Evolutionary conservation across 192 early-diverging fungal genomes (phyloP).

Genomic region (Umbelopsis sp.): DNA sequence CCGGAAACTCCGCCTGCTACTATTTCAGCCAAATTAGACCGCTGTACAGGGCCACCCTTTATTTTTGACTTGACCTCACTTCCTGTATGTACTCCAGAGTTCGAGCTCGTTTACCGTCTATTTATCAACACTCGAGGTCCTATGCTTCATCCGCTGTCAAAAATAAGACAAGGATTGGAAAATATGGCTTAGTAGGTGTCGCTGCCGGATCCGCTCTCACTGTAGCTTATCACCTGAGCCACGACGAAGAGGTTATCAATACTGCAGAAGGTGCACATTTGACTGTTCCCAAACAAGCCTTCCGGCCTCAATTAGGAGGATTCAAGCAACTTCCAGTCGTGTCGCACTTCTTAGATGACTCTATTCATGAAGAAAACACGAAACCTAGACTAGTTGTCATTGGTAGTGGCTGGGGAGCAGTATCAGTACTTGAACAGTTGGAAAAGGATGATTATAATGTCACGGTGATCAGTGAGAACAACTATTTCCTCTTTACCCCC

Average conservation of each 20-base stretch:
- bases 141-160: neutral
- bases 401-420: conserved; percentile 59
- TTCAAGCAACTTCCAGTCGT: conserved; percentile 49
- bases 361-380: conserved; percentile 38
- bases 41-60: too few species aligned
- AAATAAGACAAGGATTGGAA: neutral
- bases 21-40: neutral
- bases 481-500: conserved; percentile 61
- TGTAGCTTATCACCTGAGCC: neutral
- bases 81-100: neutral
- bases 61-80: neutral
- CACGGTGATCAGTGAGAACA: conserved; percentile 45
- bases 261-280: conserved; percentile 6
- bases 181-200: neutral
- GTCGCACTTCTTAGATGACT: conserved; percentile 41
- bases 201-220: neutral
- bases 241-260: conserved; percentile 10
- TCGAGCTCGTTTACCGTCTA: neutral
- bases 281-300: conserved; percentile 11
- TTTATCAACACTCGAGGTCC: neutral
- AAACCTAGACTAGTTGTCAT: conserved; percentile 53
- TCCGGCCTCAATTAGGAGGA: conserved; percentile 42
- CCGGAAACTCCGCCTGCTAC: neutral
- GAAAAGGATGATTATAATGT: conserved; percentile 58
- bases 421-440: conserved; percentile 43